Percentiles rank a stretch among this genome's conserved stretches.
Evolutionary conservation across 352 stramenopile species (phyloP).

Genomic region (Globisporangium viniferum): DNA sequence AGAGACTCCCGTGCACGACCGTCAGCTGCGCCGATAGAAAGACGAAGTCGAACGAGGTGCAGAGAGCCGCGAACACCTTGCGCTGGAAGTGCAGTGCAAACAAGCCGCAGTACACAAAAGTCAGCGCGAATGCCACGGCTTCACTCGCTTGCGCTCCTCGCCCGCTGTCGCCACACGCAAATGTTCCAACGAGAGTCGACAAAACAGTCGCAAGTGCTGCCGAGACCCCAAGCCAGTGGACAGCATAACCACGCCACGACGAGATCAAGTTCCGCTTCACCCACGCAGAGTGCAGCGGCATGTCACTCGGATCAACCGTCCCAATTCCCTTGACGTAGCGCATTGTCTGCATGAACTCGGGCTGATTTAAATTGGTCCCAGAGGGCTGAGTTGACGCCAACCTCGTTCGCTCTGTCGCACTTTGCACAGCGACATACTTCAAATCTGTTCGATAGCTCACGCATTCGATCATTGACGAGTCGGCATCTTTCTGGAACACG

Average conservation of each 20-base stretch:
- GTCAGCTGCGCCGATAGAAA: constrained; percentile 32
- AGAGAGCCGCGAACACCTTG: constrained; percentile 13
- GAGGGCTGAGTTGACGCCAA: too few species aligned
- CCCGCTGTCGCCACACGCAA: not conserved
- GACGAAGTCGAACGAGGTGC: constrained; percentile 30
- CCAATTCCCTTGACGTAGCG: constrained; percentile 5
- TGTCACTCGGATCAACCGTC: constrained; percentile 9
- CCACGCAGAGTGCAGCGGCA: constrained; percentile 1
- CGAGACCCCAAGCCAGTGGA: not conserved
- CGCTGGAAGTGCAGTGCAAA: constrained; percentile 14
- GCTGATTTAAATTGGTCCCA: not conserved
- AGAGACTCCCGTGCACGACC: constrained; percentile 16
- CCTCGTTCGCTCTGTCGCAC: not conserved
- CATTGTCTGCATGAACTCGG: constrained; percentile 12
- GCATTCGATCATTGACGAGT: constrained; percentile 8
- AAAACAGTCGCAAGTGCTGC: not conserved
- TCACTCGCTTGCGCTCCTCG: not conserved
- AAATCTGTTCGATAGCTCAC: constrained; percentile 13
- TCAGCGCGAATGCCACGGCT: constrained; percentile 2
- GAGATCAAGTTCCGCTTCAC: not conserved
- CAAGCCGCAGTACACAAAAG: not conserved
- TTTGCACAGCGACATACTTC: constrained; percentile 1
- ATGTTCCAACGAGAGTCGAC: not conserved
- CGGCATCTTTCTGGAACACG: not conserved
- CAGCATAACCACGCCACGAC: too few species aligned